phyloP scores from a whole-genome alignment of 192 early-diverging fungal genomes.

The Coemansia sp. region DNA sequence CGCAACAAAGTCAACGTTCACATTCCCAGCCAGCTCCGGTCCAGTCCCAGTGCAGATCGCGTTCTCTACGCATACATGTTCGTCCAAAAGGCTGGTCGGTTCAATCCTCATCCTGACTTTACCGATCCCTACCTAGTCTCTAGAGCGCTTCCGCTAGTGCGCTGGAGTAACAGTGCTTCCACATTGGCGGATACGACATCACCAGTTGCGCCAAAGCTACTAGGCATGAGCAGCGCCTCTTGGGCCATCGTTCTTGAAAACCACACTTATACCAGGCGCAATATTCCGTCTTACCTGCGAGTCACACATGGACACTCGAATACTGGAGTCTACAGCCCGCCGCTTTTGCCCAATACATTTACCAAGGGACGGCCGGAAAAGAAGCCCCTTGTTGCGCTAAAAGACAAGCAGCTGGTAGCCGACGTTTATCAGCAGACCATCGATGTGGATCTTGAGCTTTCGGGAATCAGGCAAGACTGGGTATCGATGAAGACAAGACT shows the following conservation, averaged over 20 bases:
- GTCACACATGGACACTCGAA: not conserved
- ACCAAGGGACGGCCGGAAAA: not conserved
- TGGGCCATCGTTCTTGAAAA: conserved; percentile 23
- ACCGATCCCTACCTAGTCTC: conserved; percentile 10
- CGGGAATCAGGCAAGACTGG: conserved; percentile 19
- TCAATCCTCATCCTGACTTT: conserved; percentile 16
- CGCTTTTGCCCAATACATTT: conserved; percentile 10
- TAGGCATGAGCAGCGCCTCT: conserved; percentile 8
- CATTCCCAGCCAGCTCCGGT: no score
- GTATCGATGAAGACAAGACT: conserved; percentile 4
- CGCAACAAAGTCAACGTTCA: not conserved
- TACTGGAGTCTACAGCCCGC: conserved; percentile 5
- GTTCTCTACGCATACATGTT: conserved; percentile 18
- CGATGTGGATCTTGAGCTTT: conserved; percentile 16
- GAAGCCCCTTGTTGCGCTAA: not conserved
- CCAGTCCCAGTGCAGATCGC: not conserved
- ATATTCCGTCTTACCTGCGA: not conserved
- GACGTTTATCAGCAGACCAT: conserved; percentile 10
- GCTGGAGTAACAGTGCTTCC: not conserved
- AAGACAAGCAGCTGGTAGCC: not conserved
- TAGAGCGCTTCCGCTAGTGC: not conserved
- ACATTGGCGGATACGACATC: not conserved
- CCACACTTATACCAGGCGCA: not conserved
- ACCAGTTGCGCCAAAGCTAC: conserved; percentile 27
- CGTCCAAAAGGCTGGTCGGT: not conserved